Base-by-base conservation (phyloP, 2,329 filamentous ascomycete species). In the Penicillium crustosum region DNA sequence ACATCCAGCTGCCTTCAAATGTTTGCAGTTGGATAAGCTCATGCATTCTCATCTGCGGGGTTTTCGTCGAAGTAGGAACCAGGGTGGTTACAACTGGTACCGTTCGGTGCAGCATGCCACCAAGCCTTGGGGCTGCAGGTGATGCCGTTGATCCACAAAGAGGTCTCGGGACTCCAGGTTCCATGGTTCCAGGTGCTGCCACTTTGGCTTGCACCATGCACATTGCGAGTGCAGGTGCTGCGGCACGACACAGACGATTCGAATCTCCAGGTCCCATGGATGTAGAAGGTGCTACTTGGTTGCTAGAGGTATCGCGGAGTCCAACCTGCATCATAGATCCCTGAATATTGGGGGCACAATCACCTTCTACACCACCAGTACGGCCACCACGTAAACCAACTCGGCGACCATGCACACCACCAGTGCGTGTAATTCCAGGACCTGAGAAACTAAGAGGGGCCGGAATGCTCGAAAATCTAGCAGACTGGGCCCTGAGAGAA, bases 1-100 rank as follows among this genome's bases (percentile, higher is more conserved):
- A 78, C 0, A 56, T 47, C 84, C 85, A 88, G 17, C 68, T 77
- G 0, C 86, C 86, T 2, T 80, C 73, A 60, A 86, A 87, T 0
- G 72, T 73, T 68, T 89, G 87, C 4, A 85, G 71, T 0, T 64
- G 64, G 5, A 88, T 83, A 2, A 89, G 66, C 0, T 61, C 62
- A 13, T 79, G 69, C 17, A 41, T 25, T 21, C 36, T 21, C 23
- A 7, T 23, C n/a, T 29, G 6, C 2, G 23, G n/a, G 3, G 19
- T 13, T 21, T 9, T 31, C 3, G 25, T 17, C 27, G 6, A 36
- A 23, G 21, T 27, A 31, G n/a, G 19, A 19, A 21, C 43, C 21
- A 10, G 41, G 23, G 23, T 2, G 8, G 1, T 27, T 43, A 2
- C 7, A 43, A 27, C 8, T 43, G n/a, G 4, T 21, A 4, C 1